Evolutionary conservation across 345 rosid genomes (phyloP).

Genomic region (Isatis tinctoria): DNA sequence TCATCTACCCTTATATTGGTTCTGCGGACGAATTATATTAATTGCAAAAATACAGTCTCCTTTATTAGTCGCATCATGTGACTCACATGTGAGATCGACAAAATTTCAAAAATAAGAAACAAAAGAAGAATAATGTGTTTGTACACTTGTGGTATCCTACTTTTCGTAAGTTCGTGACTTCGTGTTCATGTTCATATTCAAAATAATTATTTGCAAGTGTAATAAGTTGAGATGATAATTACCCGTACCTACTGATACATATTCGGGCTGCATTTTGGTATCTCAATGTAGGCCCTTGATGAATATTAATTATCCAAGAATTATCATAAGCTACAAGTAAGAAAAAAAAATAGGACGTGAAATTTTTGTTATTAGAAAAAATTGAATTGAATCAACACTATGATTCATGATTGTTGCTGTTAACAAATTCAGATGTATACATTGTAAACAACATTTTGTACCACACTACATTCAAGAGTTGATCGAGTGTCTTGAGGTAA

Average conservation of each 20-base stretch:
- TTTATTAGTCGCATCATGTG: not conserved
- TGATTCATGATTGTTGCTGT: not conserved
- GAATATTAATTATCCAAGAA: not conserved
- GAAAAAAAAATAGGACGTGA: not conserved
- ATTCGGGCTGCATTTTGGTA: too few species aligned
- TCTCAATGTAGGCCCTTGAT: not conserved
- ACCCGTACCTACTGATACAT: too few species aligned
- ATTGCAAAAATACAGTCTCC: not conserved
- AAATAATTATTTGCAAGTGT: not conserved
- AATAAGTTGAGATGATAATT: not conserved
- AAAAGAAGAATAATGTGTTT: not conserved
- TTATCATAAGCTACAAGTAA: not conserved
- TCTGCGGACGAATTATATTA: not conserved
- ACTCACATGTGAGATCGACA: not conserved
- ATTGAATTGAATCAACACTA: not conserved
- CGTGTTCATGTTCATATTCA: not conserved
- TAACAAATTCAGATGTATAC: not conserved
- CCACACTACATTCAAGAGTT: not conserved
- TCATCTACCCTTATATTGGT: not conserved
- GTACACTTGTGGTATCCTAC: not conserved
- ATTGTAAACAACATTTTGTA: not conserved
- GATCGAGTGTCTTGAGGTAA: not conserved
- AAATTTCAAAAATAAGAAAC: not conserved
- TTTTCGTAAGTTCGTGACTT: not conserved
- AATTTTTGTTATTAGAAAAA: not conserved